Evolutionary conservation across 2,329 filamentous ascomycete genomes (phyloP), one percentile per base, ranked within the genome.

Genomic region (Fusarium annulatum): DNA sequence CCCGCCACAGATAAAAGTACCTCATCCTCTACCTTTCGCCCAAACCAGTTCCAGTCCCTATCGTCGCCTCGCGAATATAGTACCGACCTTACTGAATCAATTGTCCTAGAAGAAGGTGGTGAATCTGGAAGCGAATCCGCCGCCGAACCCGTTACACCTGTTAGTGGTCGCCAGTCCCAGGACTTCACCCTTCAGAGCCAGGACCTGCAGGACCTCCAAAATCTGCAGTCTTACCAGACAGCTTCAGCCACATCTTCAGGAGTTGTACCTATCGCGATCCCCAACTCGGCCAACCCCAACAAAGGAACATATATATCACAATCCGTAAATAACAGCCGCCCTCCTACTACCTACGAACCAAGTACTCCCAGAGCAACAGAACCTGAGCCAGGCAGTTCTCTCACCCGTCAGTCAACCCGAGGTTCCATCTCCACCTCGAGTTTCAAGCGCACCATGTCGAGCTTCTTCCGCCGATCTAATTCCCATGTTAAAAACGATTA

Each of bases 131-230:
- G 87, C 80, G 89, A 91, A 76, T 86, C 86, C 30, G 83, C 85
- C 62, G 87, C 88, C 81, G 90, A 91, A 73, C 90, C 90, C 49
- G 84, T 89, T 65, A 92, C 90, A 28, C 90, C 90, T 53, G 86
- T 89, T 67, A 91, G 89, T 75, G 85, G 87, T 69, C 86, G 83
- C 57, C 80, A 88, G 76, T 89, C 88, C 52, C 86, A 87, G 65
- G 87, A 89, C 72, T 89, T 90, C 70, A 80, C 82, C 41, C 79
- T 84, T 68, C 83, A 84, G 61, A 81, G 80, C 58, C 82, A 83
- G 73, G 83, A 86, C 60, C 76, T 81, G 65, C 77, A 81, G 67
- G 77, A 80, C 64, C 76, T 78, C 66, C 79, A 80, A 64, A 65
- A 67, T 30, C 57, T 75, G 19, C 71, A 76, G 48, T 77, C 76